phyloP scores from a whole-genome alignment of 139 green algal genomes.

The Zygnema circumcarinatum region DNA sequence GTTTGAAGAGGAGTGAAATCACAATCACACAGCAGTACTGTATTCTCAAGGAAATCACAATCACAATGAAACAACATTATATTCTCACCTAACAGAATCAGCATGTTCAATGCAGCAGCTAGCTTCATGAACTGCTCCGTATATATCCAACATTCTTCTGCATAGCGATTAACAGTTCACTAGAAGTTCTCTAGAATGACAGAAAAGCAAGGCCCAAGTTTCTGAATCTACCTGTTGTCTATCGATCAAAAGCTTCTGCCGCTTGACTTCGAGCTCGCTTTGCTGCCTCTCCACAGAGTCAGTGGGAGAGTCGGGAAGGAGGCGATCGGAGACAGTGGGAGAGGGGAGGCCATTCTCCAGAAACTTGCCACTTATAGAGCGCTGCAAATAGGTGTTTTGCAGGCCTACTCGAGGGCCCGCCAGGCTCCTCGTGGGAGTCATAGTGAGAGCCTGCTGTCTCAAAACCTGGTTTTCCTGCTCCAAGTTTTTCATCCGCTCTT shows the following conservation, averaged over 20 bases:
- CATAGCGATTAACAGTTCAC: too few relatives aligned
- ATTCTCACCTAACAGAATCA: too few relatives aligned
- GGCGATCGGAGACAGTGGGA: neutral
- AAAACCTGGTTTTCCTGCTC: constrained; percentile 64
- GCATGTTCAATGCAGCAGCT: too few relatives aligned
- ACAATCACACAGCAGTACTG: too few relatives aligned
- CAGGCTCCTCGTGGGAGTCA: constrained; percentile 55
- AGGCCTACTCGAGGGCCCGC: neutral
- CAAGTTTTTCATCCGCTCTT: constrained; percentile 56
- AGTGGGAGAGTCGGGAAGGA: constrained; percentile 16
- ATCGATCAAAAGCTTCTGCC: constrained; percentile 85
- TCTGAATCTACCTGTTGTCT: constrained; percentile 58
- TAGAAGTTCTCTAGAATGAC: too few relatives aligned
- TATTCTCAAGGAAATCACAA: too few relatives aligned
- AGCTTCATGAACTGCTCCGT: too few relatives aligned
- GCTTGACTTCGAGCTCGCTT: constrained; percentile 82
- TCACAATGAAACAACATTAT: too few relatives aligned
- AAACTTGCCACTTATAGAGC: neutral
- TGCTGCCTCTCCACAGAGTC: constrained; percentile 77
- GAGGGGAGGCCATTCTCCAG: neutral
- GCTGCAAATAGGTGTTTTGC: constrained; percentile 4
- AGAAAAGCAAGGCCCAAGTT: too few relatives aligned
- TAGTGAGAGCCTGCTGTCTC: constrained; percentile 64
- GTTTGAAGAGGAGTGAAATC: too few relatives aligned
- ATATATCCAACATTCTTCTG: too few relatives aligned